Evolutionary conservation across 768 basidiomycete species (phyloP).

Genomic region (Serpula lacrymans): DNA sequence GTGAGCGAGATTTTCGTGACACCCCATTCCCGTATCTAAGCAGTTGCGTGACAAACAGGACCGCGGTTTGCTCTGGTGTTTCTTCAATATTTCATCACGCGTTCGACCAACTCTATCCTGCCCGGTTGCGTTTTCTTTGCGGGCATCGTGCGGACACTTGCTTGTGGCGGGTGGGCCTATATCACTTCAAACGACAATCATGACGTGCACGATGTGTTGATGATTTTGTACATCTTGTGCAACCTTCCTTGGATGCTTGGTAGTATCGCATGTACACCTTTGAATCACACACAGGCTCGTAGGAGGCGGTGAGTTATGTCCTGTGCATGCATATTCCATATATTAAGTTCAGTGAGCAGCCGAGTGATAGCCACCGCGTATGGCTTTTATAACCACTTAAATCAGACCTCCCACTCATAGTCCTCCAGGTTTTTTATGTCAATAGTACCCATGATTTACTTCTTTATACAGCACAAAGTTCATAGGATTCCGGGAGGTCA

Average conservation of each 20-base stretch:
- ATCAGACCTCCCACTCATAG: conserved; percentile 9
- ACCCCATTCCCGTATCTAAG: background rate
- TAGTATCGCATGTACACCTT: conserved; percentile 54
- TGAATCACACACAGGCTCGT: conserved; percentile 34
- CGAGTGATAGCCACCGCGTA: conserved; percentile 51
- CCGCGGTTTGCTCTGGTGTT: conserved; percentile 69
- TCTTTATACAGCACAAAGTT: conserved; percentile 84
- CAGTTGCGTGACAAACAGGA: conserved; percentile 34
- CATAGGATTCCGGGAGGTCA: conserved; percentile 73
- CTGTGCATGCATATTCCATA: conserved; percentile 1
- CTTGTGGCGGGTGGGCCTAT: conserved; percentile 91
- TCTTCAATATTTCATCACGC: conserved; percentile 59
- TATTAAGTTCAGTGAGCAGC: conserved; percentile 30
- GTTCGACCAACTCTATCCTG: conserved; percentile 37
- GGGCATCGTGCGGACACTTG: conserved; percentile 70
- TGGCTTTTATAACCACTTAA: conserved; percentile 18
- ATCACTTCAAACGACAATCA: conserved; percentile 84
- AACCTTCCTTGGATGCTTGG: conserved; percentile 91
- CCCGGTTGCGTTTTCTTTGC: conserved; percentile 52
- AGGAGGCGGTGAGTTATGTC: conserved; percentile 46
- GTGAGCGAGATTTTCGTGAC: conserved; percentile 29
- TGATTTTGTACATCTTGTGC: conserved; percentile 82
- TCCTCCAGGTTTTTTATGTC: conserved; percentile 61
- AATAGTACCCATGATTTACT: conserved; percentile 74
- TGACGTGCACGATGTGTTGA: conserved; percentile 80